These are phyloP conservation scores for Rostrohypoxylon terebratum DNA, from an alignment of 495 filamentous ascomycete species.

Conservation along the genomic window DNA sequence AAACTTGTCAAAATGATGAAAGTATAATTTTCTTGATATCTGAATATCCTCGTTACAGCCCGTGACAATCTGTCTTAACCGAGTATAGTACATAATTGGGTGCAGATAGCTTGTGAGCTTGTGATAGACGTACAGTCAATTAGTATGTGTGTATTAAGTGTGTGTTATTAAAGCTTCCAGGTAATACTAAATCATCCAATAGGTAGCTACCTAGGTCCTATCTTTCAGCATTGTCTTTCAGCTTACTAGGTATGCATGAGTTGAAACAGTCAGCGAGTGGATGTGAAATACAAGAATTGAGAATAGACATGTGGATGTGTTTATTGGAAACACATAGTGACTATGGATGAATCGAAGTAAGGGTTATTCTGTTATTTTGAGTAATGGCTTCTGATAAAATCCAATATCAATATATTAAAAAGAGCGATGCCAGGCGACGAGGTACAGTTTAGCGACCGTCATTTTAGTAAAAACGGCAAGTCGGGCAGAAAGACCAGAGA, in stretches of 20 bases:
- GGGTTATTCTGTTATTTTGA: background rate
- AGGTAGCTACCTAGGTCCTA: background rate
- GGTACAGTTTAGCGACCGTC: background rate
- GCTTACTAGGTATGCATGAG: no score
- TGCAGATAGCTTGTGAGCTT: background rate
- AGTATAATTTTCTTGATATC: background rate
- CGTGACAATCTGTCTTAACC: background rate
- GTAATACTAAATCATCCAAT: background rate
- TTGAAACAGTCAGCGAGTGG: background rate
- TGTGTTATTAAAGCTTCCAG: background rate
- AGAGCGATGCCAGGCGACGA: no score
- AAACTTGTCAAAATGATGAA: background rate
- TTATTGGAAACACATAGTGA: background rate
- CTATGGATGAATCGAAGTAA: background rate
- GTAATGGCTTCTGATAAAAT: background rate
- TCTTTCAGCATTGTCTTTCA: no score
- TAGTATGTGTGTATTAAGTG: background rate
- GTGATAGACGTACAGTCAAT: background rate
- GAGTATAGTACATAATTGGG: background rate
- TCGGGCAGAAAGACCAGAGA: no score
- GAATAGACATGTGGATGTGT: background rate
- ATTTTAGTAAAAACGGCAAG: conserved; percentile 2
- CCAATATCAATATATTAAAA: background rate
- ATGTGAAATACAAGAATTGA: background rate
- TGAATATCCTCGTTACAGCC: background rate